Base-by-base conservation (phyloP, 768 basidiomycete genomes). In the Coprinopsis strossmayeri region DNA sequence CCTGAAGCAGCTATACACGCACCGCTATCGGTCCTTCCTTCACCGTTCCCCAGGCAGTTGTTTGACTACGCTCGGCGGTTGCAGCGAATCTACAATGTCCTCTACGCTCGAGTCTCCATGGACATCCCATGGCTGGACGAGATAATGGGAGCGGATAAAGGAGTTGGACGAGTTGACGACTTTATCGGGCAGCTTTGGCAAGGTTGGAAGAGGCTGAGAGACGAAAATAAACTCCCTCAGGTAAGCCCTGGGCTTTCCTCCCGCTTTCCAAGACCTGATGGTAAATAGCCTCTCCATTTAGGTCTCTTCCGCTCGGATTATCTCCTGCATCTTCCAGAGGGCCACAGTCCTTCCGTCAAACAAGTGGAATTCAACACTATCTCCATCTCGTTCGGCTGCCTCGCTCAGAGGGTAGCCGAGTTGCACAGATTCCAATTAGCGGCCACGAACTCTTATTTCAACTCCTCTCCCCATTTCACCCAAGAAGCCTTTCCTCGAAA, bases 311-410 rank as follows among this genome's bases (percentile, higher is more conserved):
- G 95, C 47, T 96, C 93, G 9, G 95, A 99, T 68, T 99, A 97
- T 66, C 71, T 98, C 25, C 67, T 97, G 18, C 91, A 99, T 55
- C 64, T 72, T 5, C 71, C 72, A 0, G 51, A 55, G 3, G 59
- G 67, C 24, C 60, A 69, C 28, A 46, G 60, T 2, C 58, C 71
- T 12, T 64, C 68, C 4, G 65, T 99, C 53, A 95, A 93, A 62
- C 95, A 99, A 66, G 95, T 98, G 34, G 95, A 99, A 63, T 96
- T 97, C 69, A 99, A 99, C 61, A 96, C 95, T 7, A 94, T 97
- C 53, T 91, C 93, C 2, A 80, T 84, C 0, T 93, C 92, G 0
- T 95, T 97, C 62, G 95, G 92, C 0, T 60, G 82, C 1, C 71
- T 97, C 12, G 88, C 88, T 0, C 72, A 87, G 53, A 73, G 71